Base-by-base conservation (phyloP, 2,329 filamentous ascomycete species). In the Geosmithia putterillii region DNA sequence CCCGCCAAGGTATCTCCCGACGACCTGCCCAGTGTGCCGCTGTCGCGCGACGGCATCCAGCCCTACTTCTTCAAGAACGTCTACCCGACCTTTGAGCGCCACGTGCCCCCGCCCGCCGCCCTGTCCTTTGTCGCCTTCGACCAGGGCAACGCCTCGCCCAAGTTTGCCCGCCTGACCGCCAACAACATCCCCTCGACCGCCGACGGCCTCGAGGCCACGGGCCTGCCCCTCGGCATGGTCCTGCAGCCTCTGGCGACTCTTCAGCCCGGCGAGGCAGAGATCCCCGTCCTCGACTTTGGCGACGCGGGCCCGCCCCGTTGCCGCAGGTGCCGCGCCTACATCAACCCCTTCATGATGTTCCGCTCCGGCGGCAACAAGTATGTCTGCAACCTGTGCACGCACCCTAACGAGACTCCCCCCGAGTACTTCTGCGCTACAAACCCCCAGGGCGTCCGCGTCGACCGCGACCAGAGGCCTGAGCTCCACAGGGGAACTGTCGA, bases 281-380 rank as follows among this genome's bases (percentile, higher is more conserved):
- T 98, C 44, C 92, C 92, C 1, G 83, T 98, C 4, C 73, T 98
- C 20, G 92, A 98, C 64, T 98, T 96, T 70, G 92, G 92, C 41
- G 88, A 95, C 37, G 67, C 69, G 35, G 92, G 92, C 0, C 92
- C 92, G 36, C 92, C 92, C 19, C 78, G 92, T 60, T 98, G 92
- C 64, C 79, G 86, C 54, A 76, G 92, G 65, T 98, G 92, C 68
- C 77, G 92, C 57, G 84, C 90, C 14, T 98, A 98, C 64, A 94
- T 98, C 66, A 98, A 98, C 57, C 92, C 92, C 2, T 98, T 98
- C 60, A 96, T 98, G 92, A 85, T 89, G 57, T 98, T 98, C 72
- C 78, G 84, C 46, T 83, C 84, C 15, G 90, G 90, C 34, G 92
- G 92, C 45, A 95, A 90, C 66, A 95, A 94, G 60, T 94, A 95